These are phyloP conservation scores for Fusarium abutilonis DNA, from an alignment of 2,329 filamentous ascomycete species.

Conservation along the genomic window DNA sequence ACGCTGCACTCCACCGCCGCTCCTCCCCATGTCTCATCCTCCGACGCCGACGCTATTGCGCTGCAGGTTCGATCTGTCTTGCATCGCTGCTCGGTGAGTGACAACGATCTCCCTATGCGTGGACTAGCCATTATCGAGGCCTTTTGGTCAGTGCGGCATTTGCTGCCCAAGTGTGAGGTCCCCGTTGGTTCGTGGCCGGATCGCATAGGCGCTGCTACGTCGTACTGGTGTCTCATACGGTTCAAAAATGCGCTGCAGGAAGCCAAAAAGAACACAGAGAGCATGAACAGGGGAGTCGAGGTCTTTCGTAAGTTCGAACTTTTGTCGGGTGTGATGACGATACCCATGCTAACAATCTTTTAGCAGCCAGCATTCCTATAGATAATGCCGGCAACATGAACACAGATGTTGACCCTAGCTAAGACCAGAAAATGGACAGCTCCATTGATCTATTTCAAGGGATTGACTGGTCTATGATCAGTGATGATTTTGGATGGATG, in stretches of 20 bases:
- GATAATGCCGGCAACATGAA: not conserved
- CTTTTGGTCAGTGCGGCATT: constrained; percentile 56
- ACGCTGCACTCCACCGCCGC: constrained; percentile 57
- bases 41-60: constrained; percentile 47
- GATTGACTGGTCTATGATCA: constrained; percentile 61
- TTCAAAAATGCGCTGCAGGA: constrained; percentile 58
- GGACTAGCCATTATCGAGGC: constrained; percentile 59
- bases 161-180: constrained; percentile 53
- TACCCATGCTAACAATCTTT: not conserved
- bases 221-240: constrained; percentile 60
- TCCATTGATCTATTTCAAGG: constrained; percentile 54
- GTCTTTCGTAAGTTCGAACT: constrained; percentile 43
- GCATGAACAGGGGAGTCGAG: constrained; percentile 47
- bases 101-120: constrained; percentile 60
- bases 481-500: constrained; percentile 62
- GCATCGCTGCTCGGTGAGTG: constrained; percentile 57
- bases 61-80: constrained; percentile 51
- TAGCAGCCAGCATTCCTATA: constrained; percentile 8
- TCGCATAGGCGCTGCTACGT: constrained; percentile 60
- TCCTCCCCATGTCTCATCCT: constrained; percentile 46
- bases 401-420: constrained; percentile 13
- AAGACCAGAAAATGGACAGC: constrained; percentile 35
- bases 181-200: constrained; percentile 56
- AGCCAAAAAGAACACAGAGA: constrained; percentile 48
- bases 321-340: not conserved